phyloP scores from a whole-genome alignment of 768 basidiomycete species.

The Amanita subjunquillea region DNA sequence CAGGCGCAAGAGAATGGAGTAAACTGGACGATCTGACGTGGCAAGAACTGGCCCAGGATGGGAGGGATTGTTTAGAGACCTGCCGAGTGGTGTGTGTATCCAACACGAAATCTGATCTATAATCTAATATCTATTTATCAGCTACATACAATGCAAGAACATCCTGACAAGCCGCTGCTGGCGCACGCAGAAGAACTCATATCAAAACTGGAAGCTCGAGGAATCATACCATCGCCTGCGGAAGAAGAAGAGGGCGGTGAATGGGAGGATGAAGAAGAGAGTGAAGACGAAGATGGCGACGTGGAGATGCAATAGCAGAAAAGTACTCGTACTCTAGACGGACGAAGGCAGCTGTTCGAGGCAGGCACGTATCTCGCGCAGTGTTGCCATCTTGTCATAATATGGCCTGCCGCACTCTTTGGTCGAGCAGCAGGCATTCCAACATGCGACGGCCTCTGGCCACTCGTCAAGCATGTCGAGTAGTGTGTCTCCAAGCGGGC shows the following conservation, averaged over 20 bases:
- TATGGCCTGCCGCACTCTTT: slow-evolving; percentile 20
- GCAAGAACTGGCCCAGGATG: slow-evolving; percentile 71
- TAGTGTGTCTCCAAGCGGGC: slow-evolving; percentile 28
- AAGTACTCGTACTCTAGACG: neutral
- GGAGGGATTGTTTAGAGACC: slow-evolving; percentile 74
- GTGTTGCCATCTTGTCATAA: slow-evolving; percentile 24
- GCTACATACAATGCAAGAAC: slow-evolving; percentile 62
- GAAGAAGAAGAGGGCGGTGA: slow-evolving; percentile 42
- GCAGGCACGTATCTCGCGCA: slow-evolving; percentile 21
- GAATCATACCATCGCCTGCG: slow-evolving; percentile 52
- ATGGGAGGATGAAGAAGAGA: slow-evolving; percentile 63
- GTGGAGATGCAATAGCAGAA: slow-evolving; percentile 41
- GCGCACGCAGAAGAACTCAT: slow-evolving; percentile 72
- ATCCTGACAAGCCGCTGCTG: slow-evolving; percentile 68
- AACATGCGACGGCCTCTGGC: slow-evolving; percentile 29
- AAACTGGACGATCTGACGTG: slow-evolving; percentile 47
- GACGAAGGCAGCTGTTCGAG: slow-evolving; percentile 17
- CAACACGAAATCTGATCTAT: neutral
- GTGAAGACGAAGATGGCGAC: slow-evolving; percentile 56
- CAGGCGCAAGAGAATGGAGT: slow-evolving; percentile 47
- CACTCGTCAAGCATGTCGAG: slow-evolving; percentile 29
- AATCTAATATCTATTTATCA: slow-evolving; percentile 16
- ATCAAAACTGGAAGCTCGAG: slow-evolving; percentile 50
- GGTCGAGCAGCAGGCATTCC: slow-evolving; percentile 24
- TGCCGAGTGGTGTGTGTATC: slow-evolving; percentile 58